phyloP scores from a whole-genome alignment of 345 rosid genomes.

The Linum tenue region DNA sequence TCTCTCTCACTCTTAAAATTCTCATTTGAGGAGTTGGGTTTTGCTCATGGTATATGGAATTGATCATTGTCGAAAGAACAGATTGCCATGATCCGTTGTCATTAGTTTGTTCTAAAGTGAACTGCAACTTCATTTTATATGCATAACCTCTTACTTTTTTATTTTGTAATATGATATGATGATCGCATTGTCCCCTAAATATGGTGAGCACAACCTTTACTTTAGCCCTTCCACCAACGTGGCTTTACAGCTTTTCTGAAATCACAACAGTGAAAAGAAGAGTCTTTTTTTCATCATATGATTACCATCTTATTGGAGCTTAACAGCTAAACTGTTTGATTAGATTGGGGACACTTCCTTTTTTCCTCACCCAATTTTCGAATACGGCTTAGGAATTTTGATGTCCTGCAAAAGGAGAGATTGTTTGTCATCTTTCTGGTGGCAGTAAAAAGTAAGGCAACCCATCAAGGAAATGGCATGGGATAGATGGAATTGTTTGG shows the following conservation, averaged over 20 bases:
- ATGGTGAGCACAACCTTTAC: neutral
- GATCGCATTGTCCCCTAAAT: neutral
- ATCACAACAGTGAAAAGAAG: neutral
- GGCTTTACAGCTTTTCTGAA: neutral
- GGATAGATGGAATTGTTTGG: neutral
- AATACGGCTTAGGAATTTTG: neutral
- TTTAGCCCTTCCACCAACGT: neutral
- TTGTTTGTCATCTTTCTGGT: neutral
- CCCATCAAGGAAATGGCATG: neutral
- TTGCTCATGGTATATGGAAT: neutral
- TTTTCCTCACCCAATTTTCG: too few relatives aligned
- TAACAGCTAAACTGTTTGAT: too few relatives aligned
- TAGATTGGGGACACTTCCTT: too few relatives aligned
- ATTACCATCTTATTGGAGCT: too few relatives aligned
- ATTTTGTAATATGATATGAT: neutral
- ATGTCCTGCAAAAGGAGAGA: neutral
- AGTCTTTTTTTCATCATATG: neutral
- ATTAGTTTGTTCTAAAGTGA: neutral
- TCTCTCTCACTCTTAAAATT: neutral
- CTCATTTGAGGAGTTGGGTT: too few relatives aligned
- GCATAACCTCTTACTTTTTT: neutral
- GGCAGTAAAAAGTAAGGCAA: neutral
- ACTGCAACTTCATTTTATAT: neutral
- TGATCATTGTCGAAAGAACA: neutral
- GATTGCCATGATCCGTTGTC: neutral